Evolutionary conservation across 139 green algal species (phyloP), one percentile per base, ranked within the genome.

Genomic region (Picochlorum sp.): DNA sequence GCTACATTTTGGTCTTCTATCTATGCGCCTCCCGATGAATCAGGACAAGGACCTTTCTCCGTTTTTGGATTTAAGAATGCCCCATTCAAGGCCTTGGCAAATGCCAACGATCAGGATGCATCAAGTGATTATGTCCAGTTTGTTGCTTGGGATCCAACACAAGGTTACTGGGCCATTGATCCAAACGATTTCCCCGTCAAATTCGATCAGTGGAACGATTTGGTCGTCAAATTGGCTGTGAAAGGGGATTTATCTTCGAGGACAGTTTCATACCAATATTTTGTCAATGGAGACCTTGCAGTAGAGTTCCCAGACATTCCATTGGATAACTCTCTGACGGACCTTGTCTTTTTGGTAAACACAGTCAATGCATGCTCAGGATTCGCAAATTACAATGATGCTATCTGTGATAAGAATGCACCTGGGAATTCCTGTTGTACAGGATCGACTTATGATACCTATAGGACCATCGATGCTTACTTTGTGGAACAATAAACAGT

Each of bases 211-310:
- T 54, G 47, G 47, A 54, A 54, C 10, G 47, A 54, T 26, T 54
- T 54, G 16, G 47, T 54, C 6, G 47, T 54, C 16, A 54, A 54
- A 54, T 26, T 54, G 47, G n/a, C 47, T 20, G n/a, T 54, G n/a
- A 54, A 54, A 21, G 47, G n/a, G 47, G 47, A 20, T 54, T 13
- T 9, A 26, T 20, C 47, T 26, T 54, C 47, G n/a, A 54, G 2
- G 47, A 54, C 47, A 21, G n/a, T 54, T 54, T 54, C 47, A 54
- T 54, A 54, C 47, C 47, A 26, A 3, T 54, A 54, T 54, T 54
- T 26, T 54, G n/a, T 54, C 47, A 54, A 54, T 54, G 47, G 47
- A 20, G 47, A 54, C 5, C 8, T 21, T 8, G 47, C n/a, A 6
- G 47, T 21, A 20, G 16, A 20, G 4, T 54, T 54, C 47, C 11